These are phyloP conservation scores for Solanum sejunctum DNA, from an alignment of 257 asterid species.

Conservation along the genomic window DNA sequence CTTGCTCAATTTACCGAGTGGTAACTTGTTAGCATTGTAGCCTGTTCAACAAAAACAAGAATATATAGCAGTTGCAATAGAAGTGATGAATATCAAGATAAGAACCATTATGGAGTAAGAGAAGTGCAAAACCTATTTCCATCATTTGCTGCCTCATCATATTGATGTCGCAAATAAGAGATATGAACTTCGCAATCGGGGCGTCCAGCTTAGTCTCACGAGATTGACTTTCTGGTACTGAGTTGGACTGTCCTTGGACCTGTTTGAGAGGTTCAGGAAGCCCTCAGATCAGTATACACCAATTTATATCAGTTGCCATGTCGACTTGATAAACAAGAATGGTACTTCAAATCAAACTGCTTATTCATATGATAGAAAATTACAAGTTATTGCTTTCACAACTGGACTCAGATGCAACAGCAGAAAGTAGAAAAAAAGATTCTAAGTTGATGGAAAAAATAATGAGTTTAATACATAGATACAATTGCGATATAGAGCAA, in stretches of 20 bases:
- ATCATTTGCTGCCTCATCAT: constrained; percentile 98
- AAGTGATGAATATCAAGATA: background rate
- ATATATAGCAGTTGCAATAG: background rate
- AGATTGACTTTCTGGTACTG: constrained; percentile 24
- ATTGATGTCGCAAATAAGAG: constrained; percentile 75
- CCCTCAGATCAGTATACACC: background rate
- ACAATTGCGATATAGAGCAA: background rate
- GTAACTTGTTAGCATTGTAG: constrained; percentile 89
- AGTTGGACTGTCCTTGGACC: constrained; percentile 26
- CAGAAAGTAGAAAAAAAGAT: background rate
- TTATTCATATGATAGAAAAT: background rate
- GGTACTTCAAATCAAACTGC: background rate
- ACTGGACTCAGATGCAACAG: background rate
- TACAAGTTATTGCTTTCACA: background rate
- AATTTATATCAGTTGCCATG: background rate
- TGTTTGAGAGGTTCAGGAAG: constrained; percentile 9
- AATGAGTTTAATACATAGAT: background rate
- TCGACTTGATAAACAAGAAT: background rate
- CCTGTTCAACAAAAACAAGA: constrained; percentile 31
- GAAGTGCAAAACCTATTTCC: constrained; percentile 54
- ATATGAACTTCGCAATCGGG: constrained; percentile 71
- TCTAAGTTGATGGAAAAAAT: background rate
- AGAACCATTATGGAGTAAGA: background rate
- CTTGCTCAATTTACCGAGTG: constrained; percentile 92
- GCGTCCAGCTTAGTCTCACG: constrained; percentile 69